These are phyloP conservation scores for Euphorbia peplus DNA, from an alignment of 345 rosid species.

Conservation along the genomic window DNA sequence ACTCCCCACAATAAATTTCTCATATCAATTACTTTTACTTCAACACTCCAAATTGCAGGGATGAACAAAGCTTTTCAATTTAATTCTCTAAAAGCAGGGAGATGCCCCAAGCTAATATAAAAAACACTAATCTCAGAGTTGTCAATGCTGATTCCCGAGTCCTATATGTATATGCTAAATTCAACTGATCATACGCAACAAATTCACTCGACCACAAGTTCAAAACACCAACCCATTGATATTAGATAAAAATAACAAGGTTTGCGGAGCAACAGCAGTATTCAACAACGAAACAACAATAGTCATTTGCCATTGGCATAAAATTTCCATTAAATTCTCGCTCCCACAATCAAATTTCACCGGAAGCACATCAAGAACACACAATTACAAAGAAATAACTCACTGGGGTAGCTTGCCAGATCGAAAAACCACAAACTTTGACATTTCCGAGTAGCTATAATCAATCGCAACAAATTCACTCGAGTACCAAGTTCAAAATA, in stretches of 20 bases:
- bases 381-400: conserved; percentile 13
- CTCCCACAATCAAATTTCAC: conserved; percentile 3
- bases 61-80: background rate
- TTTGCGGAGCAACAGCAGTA: background rate
- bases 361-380: background rate
- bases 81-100: background rate
- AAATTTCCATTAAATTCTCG: background rate
- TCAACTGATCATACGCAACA: background rate
- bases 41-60: no score
- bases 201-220: background rate
- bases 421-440: conserved; percentile 76
- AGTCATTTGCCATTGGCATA: no score
- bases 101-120: background rate
- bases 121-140: background rate
- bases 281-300: no score
- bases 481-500: background rate
- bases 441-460: conserved; percentile 54
- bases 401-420: conserved; percentile 61
- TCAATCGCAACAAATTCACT: background rate
- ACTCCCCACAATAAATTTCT: no score
- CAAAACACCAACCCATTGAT: background rate
- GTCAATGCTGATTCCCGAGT: background rate
- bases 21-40: no score
- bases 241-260: background rate
- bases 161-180: no score